Conservation (phyloP, 495 filamentous ascomycete genomes). For the Tuber aestivum region DNA sequence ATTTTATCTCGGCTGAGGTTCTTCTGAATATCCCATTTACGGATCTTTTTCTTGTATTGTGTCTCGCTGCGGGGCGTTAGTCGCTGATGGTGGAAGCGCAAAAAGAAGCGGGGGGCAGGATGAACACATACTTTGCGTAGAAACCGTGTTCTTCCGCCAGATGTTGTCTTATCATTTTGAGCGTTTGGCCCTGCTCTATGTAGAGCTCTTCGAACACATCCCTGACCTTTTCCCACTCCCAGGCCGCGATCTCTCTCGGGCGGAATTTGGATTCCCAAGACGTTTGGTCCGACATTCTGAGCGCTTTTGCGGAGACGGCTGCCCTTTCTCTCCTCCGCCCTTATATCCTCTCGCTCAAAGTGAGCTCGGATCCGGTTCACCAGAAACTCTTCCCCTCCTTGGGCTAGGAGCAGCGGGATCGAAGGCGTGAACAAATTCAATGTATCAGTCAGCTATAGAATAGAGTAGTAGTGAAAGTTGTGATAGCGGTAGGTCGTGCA, state of each 20-base stretch:
- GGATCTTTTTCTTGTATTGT: slow-evolving; percentile 13
- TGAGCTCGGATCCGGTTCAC: not conserved
- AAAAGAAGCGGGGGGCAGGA: not conserved
- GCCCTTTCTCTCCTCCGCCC: not conserved
- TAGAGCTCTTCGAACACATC: slow-evolving; percentile 8
- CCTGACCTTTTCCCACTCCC: slow-evolving; percentile 14
- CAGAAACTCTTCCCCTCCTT: not conserved
- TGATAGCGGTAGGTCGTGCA: not conserved
- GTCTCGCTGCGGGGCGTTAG: slow-evolving; percentile 6
- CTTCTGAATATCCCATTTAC: slow-evolving; percentile 14
- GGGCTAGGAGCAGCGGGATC: not conserved
- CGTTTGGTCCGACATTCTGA: not conserved
- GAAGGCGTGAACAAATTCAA: not conserved
- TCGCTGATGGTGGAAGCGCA: not conserved
- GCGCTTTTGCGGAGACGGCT: not conserved
- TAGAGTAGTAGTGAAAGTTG: not conserved
- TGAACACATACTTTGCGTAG: slow-evolving; percentile 12
- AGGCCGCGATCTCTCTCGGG: slow-evolving; percentile 2
- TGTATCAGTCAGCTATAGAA: not conserved
- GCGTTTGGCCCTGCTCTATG: not conserved
- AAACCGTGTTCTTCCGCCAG: slow-evolving; percentile 8
- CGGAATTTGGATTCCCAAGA: slow-evolving; percentile 9
- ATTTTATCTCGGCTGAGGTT: slow-evolving; percentile 12
- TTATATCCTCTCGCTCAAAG: not conserved
- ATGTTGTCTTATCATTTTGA: slow-evolving; percentile 7